These are phyloP conservation scores for Fusarium circinatum DNA, from an alignment of 2,329 filamentous ascomycete species.

Conservation along the genomic window DNA sequence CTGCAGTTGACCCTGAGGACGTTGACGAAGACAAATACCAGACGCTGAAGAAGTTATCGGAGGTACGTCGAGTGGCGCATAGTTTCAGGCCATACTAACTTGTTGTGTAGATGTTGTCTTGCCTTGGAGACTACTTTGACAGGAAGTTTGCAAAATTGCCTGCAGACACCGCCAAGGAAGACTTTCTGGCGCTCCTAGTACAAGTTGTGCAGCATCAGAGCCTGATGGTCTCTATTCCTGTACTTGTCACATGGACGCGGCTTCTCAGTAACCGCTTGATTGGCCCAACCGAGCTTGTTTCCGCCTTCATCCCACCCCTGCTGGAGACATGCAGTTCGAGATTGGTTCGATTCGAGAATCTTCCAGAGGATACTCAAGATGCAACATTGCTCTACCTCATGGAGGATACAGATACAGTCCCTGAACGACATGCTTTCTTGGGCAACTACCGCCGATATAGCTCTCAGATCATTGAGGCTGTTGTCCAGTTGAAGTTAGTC, in stretches of 20 bases:
- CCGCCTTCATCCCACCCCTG: conserved; percentile 75
- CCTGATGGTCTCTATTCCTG: conserved; percentile 91
- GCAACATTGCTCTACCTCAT: conserved; percentile 83
- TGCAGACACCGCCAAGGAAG: conserved; percentile 70
- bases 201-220: conserved; percentile 85
- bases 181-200: conserved; percentile 83
- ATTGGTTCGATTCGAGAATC: conserved; percentile 85
- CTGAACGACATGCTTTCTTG: conserved; percentile 93
- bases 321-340: conserved; percentile 85
- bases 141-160: conserved; percentile 77
- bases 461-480: conserved; percentile 84
- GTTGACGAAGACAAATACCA: conserved; percentile 93
- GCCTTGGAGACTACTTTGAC: conserved; percentile 85
- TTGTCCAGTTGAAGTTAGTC: conserved; percentile 82
- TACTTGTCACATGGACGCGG: conserved; percentile 89
- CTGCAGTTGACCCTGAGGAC: conserved; percentile 79
- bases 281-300: conserved; percentile 68
- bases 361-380: conserved; percentile 85
- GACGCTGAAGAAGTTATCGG: conserved; percentile 91
- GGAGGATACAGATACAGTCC: conserved; percentile 94
- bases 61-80: conserved; percentile 64
- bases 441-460: conserved; percentile 96
- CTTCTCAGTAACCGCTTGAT: conserved; percentile 79
- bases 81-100: neutral
- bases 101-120: conserved; percentile 76